Conservation (phyloP, 2,329 filamentous ascomycete genomes). For the Celoporthe dispersa region DNA sequence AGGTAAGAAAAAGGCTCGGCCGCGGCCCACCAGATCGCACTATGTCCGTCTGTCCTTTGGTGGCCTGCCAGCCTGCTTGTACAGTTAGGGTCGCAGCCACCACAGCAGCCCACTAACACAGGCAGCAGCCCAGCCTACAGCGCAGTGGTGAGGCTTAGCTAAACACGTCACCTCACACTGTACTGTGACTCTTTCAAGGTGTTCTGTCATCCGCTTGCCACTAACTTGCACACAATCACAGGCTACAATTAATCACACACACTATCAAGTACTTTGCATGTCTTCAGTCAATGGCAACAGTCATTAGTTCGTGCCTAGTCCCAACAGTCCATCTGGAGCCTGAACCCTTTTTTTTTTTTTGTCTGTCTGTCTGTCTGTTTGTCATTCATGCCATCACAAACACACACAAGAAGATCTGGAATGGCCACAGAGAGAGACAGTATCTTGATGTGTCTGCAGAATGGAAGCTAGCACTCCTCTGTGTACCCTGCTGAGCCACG, state of each 20-base stretch:
- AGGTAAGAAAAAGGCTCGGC: slow-evolving; percentile 13
- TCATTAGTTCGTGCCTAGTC: background rate
- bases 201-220: background rate
- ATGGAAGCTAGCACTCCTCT: background rate
- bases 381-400: background rate
- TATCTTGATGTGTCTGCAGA: background rate
- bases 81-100: background rate
- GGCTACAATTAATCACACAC: background rate
- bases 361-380: background rate
- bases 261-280: background rate
- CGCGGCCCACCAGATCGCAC: background rate
- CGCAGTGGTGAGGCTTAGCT: background rate
- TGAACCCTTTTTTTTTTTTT: background rate
- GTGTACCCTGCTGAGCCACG: background rate
- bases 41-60: background rate
- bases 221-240: background rate
- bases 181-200: background rate
- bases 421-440: background rate
- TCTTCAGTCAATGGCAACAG: background rate
- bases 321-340: background rate
- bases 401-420: background rate
- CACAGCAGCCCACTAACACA: background rate
- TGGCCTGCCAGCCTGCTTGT: background rate
- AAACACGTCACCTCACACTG: background rate
- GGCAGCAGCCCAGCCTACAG: background rate